phyloP scores from a whole-genome alignment of 441 rosid species.

The Geranium incanum region DNA sequence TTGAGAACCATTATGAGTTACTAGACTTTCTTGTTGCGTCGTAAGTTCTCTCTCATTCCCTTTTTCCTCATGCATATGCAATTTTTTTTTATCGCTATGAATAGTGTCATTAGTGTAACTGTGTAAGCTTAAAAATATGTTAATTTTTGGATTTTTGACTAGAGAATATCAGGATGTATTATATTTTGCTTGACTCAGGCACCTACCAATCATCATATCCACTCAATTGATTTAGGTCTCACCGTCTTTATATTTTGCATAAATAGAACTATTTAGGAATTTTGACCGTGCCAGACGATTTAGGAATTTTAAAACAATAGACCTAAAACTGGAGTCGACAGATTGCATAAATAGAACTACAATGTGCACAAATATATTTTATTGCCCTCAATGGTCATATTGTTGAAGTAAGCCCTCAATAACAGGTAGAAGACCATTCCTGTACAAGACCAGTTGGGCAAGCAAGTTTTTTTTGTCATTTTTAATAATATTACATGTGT shows the following conservation, averaged over 20 bases:
- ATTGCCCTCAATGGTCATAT: background rate
- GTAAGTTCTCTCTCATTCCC: conserved; percentile 30
- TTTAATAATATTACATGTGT: background rate
- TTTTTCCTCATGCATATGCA: conserved; percentile 1
- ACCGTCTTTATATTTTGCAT: background rate
- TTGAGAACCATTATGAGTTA: conserved; percentile 71
- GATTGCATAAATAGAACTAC: background rate
- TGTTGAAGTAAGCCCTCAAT: too few relatives aligned
- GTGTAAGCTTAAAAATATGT: background rate
- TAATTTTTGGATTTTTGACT: background rate
- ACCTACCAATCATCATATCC: background rate
- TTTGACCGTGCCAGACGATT: too few relatives aligned
- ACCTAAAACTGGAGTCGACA: background rate
- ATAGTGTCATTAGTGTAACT: background rate
- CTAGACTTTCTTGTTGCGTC: conserved; percentile 76
- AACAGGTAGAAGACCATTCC: too few relatives aligned
- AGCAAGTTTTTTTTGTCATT: too few relatives aligned
- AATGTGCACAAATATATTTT: background rate
- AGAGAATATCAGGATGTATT: background rate
- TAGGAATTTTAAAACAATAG: background rate
- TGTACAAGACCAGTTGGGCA: too few relatives aligned
- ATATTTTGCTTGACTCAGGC: background rate
- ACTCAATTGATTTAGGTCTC: background rate
- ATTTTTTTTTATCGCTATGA: background rate
- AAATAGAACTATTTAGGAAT: too few relatives aligned